Evolutionary conservation across 257 asterid genomes (phyloP).

Genomic region (Solanum tarijense): DNA sequence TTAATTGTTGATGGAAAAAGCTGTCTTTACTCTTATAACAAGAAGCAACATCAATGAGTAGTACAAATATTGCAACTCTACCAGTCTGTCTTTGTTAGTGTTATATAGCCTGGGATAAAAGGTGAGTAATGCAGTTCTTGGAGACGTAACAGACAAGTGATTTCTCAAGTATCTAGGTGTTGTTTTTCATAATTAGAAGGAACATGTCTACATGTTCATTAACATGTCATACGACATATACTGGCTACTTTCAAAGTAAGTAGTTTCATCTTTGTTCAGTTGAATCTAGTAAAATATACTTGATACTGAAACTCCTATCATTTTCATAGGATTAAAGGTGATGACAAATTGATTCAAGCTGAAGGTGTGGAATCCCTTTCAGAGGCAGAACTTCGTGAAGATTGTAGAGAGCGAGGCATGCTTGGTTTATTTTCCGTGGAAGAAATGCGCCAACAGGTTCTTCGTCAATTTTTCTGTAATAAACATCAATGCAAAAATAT

Average conservation of each 20-base stretch:
- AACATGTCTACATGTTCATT: background rate
- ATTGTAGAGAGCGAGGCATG: constrained; percentile 91
- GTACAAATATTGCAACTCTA: background rate
- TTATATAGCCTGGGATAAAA: background rate
- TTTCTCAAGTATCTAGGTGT: background rate
- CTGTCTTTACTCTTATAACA: background rate
- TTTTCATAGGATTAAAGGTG: constrained; percentile 51
- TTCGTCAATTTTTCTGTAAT: background rate
- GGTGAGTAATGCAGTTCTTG: background rate
- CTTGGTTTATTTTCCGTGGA: constrained; percentile 68
- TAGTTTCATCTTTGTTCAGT: background rate
- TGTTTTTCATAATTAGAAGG: background rate
- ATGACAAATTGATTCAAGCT: constrained; percentile 74
- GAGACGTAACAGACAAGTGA: background rate
- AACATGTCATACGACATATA: background rate
- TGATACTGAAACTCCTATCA: background rate
- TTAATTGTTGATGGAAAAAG: background rate
- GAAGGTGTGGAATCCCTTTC: constrained; percentile 90
- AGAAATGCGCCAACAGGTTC: constrained; percentile 94
- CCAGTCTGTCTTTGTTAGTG: background rate
- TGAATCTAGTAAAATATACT: background rate
- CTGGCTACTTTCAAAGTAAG: background rate
- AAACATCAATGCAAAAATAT: background rate
- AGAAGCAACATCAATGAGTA: background rate
- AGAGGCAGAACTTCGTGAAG: constrained; percentile 92